Conservation (phyloP, 176 grass and related monocot genomes). For the Aegilops sharonensis region DNA sequence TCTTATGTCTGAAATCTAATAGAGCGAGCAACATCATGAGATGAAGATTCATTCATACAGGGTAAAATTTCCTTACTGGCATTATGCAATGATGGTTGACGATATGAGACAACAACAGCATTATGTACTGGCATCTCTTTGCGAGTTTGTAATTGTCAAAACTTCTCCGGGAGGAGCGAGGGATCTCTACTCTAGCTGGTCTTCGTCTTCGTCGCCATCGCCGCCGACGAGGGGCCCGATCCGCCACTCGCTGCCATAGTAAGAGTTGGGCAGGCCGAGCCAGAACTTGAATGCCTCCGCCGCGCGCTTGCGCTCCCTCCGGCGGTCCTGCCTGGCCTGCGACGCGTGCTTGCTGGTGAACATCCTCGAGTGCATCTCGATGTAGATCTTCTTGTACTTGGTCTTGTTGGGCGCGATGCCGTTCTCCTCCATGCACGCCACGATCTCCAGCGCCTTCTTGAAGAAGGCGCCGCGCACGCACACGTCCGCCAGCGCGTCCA, state of each 20-base stretch:
- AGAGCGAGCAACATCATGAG: not conserved
- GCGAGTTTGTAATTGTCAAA: not conserved
- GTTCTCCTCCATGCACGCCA: constrained; percentile 95
- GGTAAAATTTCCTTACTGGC: not conserved
- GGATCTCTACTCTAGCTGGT: not conserved
- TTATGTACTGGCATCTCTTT: not conserved
- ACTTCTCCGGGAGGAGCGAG: not conserved
- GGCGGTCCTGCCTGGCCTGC: constrained; percentile 69
- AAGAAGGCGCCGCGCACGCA: constrained; percentile 88
- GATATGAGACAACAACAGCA: not conserved
- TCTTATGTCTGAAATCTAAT: not conserved
- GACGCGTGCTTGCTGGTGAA: constrained; percentile 94
- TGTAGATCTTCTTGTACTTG: constrained; percentile 94
- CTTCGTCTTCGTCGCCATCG: not conserved
- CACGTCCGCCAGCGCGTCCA: constrained; percentile 76
- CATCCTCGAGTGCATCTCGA: constrained; percentile 88
- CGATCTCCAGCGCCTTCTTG: constrained; percentile 90
- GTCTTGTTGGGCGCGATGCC: constrained; percentile 84
- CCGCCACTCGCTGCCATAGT: constrained; percentile 82
- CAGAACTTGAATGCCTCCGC: constrained; percentile 97
- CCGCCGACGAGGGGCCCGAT: not conserved
- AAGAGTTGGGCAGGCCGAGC: constrained; percentile 86
- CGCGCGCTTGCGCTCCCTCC: constrained; percentile 65
- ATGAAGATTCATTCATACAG: not conserved
- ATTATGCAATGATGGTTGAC: not conserved